Base-by-base conservation (phyloP, 768 basidiomycete species). In the Mycena galericulata region DNA sequence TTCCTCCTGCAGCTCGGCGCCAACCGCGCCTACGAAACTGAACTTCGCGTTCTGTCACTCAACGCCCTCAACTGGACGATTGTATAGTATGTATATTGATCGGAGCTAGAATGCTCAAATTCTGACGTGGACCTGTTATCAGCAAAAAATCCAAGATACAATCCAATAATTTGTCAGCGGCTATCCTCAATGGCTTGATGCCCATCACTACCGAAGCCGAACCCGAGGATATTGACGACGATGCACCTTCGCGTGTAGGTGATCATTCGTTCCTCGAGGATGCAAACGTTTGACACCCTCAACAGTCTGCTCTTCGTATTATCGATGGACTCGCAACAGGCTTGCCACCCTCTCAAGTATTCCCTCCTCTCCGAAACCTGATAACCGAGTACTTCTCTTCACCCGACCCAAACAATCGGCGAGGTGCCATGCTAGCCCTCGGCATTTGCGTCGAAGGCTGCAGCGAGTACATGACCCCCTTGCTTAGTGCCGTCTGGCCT, bases 141-240 rank as follows among this genome's bases (percentile, higher is more conserved):
- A 97, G 95, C 84, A 99, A 99, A 90, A 98, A 98, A 83, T 91
- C 92, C 55, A 98, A 96, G 81, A 88, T 99, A 40, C 96, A 98
- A 80, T 88, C 88, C 73, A 87, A 96, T 67, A 89, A 89, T 76
- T 86, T 99, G 64, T 96, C 95, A 18, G 88, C 88, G 50, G 87
- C 88, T 29, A 97, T 99, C 76, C 87, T 99, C 65, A 90, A 95
- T 72, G 93, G 94, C 47, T 88, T 99, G 47, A 92, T 99, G 87
- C 95, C 96, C 49, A 94, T 99, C 74, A 92, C 95, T 4, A 92
- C 94, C 32, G 98, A 99, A 82, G 90, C 91, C 9, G 96, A 98
- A 74, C 95, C 97, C 18, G 94, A 96, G 75, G 97, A 98, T 74
- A 84, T 87, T n/a, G 95, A 96, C 70, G 97, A 98, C 72, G 93